A percentile compares a stretch with the other conserved stretches of the same genome.
These are phyloP conservation scores for Xylaria telfairii DNA, from an alignment of 495 filamentous ascomycete genomes.

Conservation along the genomic window DNA sequence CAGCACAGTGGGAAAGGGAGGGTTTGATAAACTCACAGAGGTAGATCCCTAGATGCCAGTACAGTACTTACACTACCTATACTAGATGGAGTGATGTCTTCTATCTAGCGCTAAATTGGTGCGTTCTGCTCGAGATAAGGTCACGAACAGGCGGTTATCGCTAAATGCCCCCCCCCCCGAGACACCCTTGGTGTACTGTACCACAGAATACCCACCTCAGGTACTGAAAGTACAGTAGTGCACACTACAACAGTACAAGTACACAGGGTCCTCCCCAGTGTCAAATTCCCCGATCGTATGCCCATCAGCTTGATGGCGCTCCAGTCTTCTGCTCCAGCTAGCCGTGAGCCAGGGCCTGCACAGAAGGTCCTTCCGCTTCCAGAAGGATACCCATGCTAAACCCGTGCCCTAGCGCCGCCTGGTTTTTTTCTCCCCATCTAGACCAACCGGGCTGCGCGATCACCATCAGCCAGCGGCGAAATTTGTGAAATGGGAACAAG, in stretches of 20 bases:
- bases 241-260: too few relatives aligned
- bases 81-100: too few relatives aligned
- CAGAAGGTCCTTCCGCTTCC: conserved; percentile 38
- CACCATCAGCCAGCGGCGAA: conserved; percentile 20
- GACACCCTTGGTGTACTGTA: background rate
- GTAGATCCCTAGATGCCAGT: background rate
- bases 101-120: too few relatives aligned
- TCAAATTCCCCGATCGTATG: background rate
- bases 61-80: too few relatives aligned
- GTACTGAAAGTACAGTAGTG: too few relatives aligned
- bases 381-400: conserved; percentile 36
- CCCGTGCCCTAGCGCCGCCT: conserved; percentile 33
- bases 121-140: too few relatives aligned
- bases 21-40: background rate
- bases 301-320: background rate
- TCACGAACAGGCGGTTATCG: background rate
- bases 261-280: background rate
- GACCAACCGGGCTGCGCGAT: conserved; percentile 28
- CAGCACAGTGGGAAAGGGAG: background rate
- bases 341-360: background rate
- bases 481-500: conserved; percentile 1
- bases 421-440: conserved; percentile 29
- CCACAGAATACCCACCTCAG: too few relatives aligned
- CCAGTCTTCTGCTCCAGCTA: conserved; percentile 5
- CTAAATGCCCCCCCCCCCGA: background rate